Evolutionary conservation across 108 stramenopile species (phyloP), one percentile per base, ranked within the genome.

Genomic region (Seminavis robusta): DNA sequence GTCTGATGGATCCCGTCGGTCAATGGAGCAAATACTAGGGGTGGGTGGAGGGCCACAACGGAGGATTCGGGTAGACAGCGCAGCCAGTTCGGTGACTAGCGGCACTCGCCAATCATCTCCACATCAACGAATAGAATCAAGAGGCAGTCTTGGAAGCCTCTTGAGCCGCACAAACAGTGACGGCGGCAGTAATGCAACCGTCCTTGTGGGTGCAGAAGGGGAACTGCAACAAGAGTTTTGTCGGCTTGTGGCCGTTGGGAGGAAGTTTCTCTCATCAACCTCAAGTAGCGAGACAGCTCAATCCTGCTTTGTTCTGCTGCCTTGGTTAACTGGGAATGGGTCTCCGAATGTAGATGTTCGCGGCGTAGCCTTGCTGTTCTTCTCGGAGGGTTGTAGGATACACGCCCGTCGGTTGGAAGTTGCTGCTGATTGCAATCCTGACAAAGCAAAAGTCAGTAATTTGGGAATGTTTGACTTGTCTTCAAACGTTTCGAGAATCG

Each of bases 221-320:
- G 86, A 87, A 67, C 58, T 55, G 49, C 83, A 82, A 41, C 83
- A 88, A 47, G 86, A 81, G 36, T 84, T 88, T 63, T 78, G 83
- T 8, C 61, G 86, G 8, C 63, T 88, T 28, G 60, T 88, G 46
- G 86, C 71, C 7, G 63, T 81, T 30, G 61, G 82, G 30, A 50
- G 63, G 11, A 61, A 79, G 29, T 70, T 64, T 24, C 29, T 79
- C 3, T 30, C 47, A 21, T 53, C 63, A 27, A 25, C 51, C 33
- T 53, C 32, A 31, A 47, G 21, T 24, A 21, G 30, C 16, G 36
- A 48, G 17, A 43, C 62, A 24, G 36, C 69, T 50, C 15, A 66
- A 39, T n/a, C n/a, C n/a, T 42, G 72, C 56, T 33, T 78, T 66
- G 54, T 50, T 66, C 24, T 81, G 40, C 59, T 73, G 13, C 83